phyloP scores from a whole-genome alignment of 202 grass and related monocot genomes.

The Thinopyrum obtusiflorum region DNA sequence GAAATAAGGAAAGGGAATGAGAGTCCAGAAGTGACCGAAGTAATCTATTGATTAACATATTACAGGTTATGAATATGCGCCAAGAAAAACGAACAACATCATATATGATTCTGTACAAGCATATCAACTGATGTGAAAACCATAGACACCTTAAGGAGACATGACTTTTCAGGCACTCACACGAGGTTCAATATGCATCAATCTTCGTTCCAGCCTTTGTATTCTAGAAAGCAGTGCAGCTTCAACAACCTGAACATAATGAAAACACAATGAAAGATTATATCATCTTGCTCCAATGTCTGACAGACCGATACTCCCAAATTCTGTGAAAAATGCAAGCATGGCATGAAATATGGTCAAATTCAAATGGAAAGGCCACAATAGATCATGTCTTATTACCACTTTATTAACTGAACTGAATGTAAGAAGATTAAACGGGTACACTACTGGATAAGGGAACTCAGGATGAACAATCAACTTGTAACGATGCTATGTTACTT shows the following conservation, averaged over 20 bases:
- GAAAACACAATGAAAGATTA: slow-evolving; percentile 11
- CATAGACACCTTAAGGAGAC: neutral
- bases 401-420: slow-evolving; percentile 4
- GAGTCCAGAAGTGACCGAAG: neutral
- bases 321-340: neutral
- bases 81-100: neutral
- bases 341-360: neutral
- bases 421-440: neutral
- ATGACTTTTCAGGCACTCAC: slow-evolving; percentile 62
- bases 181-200: slow-evolving; percentile 92
- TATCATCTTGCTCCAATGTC: neutral
- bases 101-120: slow-evolving; percentile 6
- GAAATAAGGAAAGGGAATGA: slow-evolving; percentile 3
- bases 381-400: neutral
- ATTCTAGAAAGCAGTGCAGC: slow-evolving; percentile 93
- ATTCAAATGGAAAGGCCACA: slow-evolving; percentile 9
- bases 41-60: neutral
- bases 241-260: slow-evolving; percentile 79
- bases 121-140: slow-evolving; percentile 8
- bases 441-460: neutral
- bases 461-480: neutral
- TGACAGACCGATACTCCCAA: neutral
- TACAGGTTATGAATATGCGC: neutral
- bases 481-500: neutral
- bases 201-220: slow-evolving; percentile 73